These are phyloP conservation scores for Colletotrichum simmondsii DNA, from an alignment of 2,329 filamentous ascomycete genomes.

Conservation along the genomic window DNA sequence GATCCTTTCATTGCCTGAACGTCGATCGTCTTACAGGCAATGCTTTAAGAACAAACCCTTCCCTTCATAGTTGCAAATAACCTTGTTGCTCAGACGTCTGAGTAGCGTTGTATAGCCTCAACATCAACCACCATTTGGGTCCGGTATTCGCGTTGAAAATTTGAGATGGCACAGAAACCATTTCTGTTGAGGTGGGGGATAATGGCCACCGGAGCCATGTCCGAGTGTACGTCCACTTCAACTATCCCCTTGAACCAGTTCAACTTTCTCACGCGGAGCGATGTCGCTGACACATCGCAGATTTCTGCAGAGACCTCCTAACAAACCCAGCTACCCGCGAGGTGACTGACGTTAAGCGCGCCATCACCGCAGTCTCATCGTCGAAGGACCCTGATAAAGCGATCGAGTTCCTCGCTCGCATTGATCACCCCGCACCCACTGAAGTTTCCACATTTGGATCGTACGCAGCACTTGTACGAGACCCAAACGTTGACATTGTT, in stretches of 20 bases:
- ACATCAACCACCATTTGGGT: too few relatives aligned
- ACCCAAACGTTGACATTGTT: slow-evolving; percentile 83
- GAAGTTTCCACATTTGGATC: slow-evolving; percentile 80
- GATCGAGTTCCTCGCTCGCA: slow-evolving; percentile 84
- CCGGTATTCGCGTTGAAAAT: too few relatives aligned
- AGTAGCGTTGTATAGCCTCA: too few relatives aligned
- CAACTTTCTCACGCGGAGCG: not conserved
- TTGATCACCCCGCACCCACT: slow-evolving; percentile 73
- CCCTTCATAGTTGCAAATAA: too few relatives aligned
- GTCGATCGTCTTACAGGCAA: not conserved
- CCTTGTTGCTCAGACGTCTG: too few relatives aligned
- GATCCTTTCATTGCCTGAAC: not conserved
- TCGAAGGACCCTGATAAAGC: slow-evolving; percentile 82
- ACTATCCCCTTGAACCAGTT: not conserved
- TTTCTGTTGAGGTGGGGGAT: slow-evolving; percentile 68
- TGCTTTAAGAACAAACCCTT: too few relatives aligned
- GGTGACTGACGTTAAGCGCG: slow-evolving; percentile 79
- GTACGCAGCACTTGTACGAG: slow-evolving; percentile 82
- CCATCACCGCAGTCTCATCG: slow-evolving; percentile 77
- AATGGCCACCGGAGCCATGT: slow-evolving; percentile 69
- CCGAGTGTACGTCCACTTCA: slow-evolving; percentile 57
- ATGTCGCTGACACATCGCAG: slow-evolving; percentile 43
- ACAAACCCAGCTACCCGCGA: slow-evolving; percentile 76
- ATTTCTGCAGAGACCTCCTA: slow-evolving; percentile 82
- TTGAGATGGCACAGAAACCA: slow-evolving; percentile 56